These are phyloP conservation scores for Escallonia rubra DNA, from an alignment of 129 eudicot genomes.

Conservation along the genomic window DNA sequence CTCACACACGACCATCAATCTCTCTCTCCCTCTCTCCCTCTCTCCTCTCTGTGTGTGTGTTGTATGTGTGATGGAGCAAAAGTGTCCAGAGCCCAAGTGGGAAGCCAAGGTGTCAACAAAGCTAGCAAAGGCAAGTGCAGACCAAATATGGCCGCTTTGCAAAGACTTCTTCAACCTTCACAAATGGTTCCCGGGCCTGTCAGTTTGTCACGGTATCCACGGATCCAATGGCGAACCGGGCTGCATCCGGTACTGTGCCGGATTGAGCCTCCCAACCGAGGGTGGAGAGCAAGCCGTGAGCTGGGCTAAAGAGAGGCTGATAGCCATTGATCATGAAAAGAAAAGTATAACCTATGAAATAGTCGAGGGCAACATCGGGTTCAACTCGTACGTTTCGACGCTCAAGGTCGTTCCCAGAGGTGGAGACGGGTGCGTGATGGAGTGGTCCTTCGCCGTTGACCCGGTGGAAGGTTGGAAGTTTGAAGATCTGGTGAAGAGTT, in stretches of 20 bases:
- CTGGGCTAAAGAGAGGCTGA: slow-evolving; percentile 44
- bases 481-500: slow-evolving; percentile 31
- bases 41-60: no score
- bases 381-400: slow-evolving; percentile 35
- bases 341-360: slow-evolving; percentile 38
- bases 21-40: no score
- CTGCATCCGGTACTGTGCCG: slow-evolving; percentile 40
- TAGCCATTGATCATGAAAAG: slow-evolving; percentile 23
- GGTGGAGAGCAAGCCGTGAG: background rate
- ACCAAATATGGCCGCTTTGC: slow-evolving; percentile 48
- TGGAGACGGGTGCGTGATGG: slow-evolving; percentile 24
- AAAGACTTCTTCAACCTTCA: slow-evolving; percentile 45
- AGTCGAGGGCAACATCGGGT: slow-evolving; percentile 45
- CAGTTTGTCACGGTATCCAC: slow-evolving; percentile 34
- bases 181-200: slow-evolving; percentile 42
- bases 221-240: slow-evolving; percentile 50
- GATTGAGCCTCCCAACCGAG: slow-evolving; percentile 18
- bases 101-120: slow-evolving; percentile 36
- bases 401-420: slow-evolving; percentile 25
- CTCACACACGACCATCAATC: no score
- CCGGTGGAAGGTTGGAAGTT: background rate
- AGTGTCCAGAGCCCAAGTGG: slow-evolving; percentile 27
- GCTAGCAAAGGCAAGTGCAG: slow-evolving; percentile 21
- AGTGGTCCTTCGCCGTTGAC: slow-evolving; percentile 20
- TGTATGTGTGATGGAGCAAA: background rate